Percentiles rank a stretch among this genome's conserved stretches.
phyloP scores from a whole-genome alignment of 2,329 filamentous ascomycete genomes.

The Phoma sp. region DNA sequence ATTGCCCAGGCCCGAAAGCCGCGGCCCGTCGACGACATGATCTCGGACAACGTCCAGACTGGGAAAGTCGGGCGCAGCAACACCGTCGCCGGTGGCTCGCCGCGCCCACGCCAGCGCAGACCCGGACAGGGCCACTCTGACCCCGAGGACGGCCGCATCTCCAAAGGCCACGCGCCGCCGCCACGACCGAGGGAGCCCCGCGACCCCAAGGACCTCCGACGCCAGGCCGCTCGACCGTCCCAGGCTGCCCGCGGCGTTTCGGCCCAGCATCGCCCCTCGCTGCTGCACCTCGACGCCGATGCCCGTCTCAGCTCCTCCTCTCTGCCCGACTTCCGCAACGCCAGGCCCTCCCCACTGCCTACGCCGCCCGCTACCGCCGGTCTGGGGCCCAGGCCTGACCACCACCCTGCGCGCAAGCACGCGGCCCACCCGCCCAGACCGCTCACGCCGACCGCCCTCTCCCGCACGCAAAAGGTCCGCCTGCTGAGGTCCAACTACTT shows the following conservation, averaged over 20 bases:
- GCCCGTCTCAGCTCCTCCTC: constrained; percentile 72
- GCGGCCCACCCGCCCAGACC: constrained; percentile 64
- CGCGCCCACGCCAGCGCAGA: constrained; percentile 53
- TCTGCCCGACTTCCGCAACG: constrained; percentile 66
- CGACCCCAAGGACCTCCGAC: constrained; percentile 37
- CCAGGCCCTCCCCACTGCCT: constrained; percentile 51
- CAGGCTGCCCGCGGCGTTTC: constrained; percentile 32
- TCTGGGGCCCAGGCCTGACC: constrained; percentile 41
- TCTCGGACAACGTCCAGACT: constrained; percentile 63
- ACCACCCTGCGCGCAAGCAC: constrained; percentile 53
- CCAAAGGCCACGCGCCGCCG: constrained; percentile 46
- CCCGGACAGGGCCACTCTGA: constrained; percentile 43
- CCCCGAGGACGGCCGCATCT: constrained; percentile 43
- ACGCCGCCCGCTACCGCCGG: constrained; percentile 52
- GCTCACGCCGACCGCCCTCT: constrained; percentile 67
- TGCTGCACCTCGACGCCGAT: constrained; percentile 64
- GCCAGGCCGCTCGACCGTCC: constrained; percentile 35
- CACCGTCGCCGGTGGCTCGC: constrained; percentile 63
- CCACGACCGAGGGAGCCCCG: constrained; percentile 33
- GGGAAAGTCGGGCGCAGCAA: constrained; percentile 71
- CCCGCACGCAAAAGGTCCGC: constrained; percentile 70
- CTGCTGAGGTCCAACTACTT: constrained; percentile 83
- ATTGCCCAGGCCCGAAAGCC: constrained; percentile 82
- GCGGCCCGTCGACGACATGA: constrained; percentile 65
- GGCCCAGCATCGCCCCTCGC: constrained; percentile 52